Percentiles rank a stretch among this genome's conserved stretches.
Evolutionary conservation across 2,329 filamentous ascomycete species (phyloP).

Genomic region (Pyrenophora teres): DNA sequence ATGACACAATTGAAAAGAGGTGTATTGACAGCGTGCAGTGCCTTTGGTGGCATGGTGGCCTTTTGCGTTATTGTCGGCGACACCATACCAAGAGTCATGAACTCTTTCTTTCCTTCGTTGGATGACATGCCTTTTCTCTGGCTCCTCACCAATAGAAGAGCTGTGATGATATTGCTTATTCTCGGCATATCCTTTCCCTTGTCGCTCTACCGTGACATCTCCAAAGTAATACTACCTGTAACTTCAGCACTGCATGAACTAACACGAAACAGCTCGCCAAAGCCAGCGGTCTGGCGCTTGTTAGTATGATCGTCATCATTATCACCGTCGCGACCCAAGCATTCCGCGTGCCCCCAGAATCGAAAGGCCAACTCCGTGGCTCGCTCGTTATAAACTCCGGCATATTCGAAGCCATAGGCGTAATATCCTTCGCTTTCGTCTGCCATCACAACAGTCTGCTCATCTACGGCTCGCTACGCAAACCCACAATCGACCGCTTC

Average conservation of each 20-base stretch:
- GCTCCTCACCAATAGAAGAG: constrained; percentile 78
- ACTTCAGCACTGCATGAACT: constrained; percentile 28
- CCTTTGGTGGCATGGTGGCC: constrained; percentile 97
- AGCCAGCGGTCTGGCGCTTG: constrained; percentile 87
- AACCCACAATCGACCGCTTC: constrained; percentile 95
- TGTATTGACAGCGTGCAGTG: constrained; percentile 53
- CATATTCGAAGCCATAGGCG: constrained; percentile 93
- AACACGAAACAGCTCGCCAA: constrained; percentile 74
- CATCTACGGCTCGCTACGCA: constrained; percentile 94
- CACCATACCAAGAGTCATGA: constrained; percentile 88
- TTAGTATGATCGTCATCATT: constrained; percentile 92
- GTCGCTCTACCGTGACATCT: constrained; percentile 93
- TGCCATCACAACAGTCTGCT: constrained; percentile 94
- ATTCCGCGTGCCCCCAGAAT: constrained; percentile 70
- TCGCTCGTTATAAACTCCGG: constrained; percentile 81
- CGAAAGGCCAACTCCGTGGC: constrained; percentile 71
- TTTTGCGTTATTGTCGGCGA: constrained; percentile 98
- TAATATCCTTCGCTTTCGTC: constrained; percentile 89
- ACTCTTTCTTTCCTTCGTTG: constrained; percentile 79
- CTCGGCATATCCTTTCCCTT: constrained; percentile 87
- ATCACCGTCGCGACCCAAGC: constrained; percentile 86
- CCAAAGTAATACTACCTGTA: constrained; percentile 62
- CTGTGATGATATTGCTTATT: constrained; percentile 86
- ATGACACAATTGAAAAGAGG: neutral
- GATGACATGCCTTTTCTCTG: constrained; percentile 75